phyloP scores from a whole-genome alignment of 2,329 filamentous ascomycete species.

The Boeremia exigua region DNA sequence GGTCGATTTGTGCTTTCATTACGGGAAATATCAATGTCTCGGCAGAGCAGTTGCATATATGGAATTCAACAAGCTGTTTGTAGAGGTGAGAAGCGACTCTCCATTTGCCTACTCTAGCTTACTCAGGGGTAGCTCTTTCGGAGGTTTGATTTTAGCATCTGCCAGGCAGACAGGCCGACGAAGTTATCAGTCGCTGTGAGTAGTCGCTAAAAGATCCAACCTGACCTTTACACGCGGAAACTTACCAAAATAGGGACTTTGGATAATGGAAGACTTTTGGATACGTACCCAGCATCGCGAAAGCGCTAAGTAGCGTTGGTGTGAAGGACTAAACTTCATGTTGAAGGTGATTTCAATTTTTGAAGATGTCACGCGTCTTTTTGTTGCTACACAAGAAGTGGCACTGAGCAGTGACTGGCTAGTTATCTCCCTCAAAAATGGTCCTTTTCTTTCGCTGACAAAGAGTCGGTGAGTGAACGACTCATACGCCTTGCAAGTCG shows the following conservation, averaged over 20 bases:
- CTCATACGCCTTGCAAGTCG: too few species aligned
- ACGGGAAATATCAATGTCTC: conserved; percentile 20
- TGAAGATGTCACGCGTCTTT: too few species aligned
- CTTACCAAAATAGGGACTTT: not conserved
- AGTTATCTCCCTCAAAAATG: too few species aligned
- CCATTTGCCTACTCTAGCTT: too few species aligned
- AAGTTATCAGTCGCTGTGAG: not conserved
- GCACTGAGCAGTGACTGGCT: too few species aligned
- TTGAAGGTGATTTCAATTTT: too few species aligned
- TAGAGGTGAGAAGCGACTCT: not conserved
- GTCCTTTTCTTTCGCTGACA: too few species aligned
- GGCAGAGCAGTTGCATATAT: conserved; percentile 2
- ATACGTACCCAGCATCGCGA: not conserved
- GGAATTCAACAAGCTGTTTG: not conserved
- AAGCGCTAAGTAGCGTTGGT: too few species aligned
- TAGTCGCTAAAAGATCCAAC: not conserved
- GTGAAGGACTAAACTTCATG: too few species aligned
- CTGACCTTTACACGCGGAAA: not conserved
- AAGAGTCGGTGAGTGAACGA: too few species aligned
- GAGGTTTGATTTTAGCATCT: not conserved
- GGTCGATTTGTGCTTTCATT: conserved; percentile 27
- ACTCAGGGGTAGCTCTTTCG: not conserved
- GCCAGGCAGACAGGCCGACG: not conserved
- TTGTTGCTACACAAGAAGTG: too few species aligned
- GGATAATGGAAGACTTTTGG: not conserved